Percentiles rank a stretch among this genome's conserved stretches.
These are phyloP conservation scores for Scalesia atractyloides DNA, from an alignment of 129 eudicot species.

Conservation along the genomic window DNA sequence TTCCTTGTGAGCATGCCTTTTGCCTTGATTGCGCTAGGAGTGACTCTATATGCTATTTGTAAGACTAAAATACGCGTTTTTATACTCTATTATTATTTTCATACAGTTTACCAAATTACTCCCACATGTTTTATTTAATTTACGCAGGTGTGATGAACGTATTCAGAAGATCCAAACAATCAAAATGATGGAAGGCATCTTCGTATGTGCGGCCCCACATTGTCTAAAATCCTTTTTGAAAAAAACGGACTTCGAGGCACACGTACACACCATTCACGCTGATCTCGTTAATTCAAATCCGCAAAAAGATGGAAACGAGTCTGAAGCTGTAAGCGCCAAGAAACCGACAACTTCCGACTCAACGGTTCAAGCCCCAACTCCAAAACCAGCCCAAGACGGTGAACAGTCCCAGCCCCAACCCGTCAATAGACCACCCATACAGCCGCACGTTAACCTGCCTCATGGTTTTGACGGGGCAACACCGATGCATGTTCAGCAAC, in stretches of 20 bases:
- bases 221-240: constrained; percentile 88
- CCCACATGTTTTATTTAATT: background rate
- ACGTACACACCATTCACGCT: constrained; percentile 54
- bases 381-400: constrained; percentile 51
- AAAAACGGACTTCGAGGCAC: constrained; percentile 74
- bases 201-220: constrained; percentile 89
- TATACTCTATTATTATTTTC: background rate
- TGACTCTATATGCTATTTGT: constrained; percentile 87
- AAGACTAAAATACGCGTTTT: constrained; percentile 34
- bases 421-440: constrained; percentile 47
- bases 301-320: constrained; percentile 61
- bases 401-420: constrained; percentile 55
- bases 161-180: constrained; percentile 92
- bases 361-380: constrained; percentile 76
- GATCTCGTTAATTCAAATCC: constrained; percentile 62
- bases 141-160: constrained; percentile 83
- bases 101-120: background rate
- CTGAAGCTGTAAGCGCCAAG: constrained; percentile 63
- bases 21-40: constrained; percentile 96
- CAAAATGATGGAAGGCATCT: constrained; percentile 86
- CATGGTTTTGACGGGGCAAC: constrained; percentile 46
- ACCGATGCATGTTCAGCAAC: constrained; percentile 50
- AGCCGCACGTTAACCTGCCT: constrained; percentile 48
- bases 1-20: constrained; percentile 92
- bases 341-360: constrained; percentile 79